A percentile compares a stretch with the other conserved stretches of the same genome.
Conservation (phyloP, 2,329 filamentous ascomycete species). For the Monilinia vaccinii-corymbosi region DNA sequence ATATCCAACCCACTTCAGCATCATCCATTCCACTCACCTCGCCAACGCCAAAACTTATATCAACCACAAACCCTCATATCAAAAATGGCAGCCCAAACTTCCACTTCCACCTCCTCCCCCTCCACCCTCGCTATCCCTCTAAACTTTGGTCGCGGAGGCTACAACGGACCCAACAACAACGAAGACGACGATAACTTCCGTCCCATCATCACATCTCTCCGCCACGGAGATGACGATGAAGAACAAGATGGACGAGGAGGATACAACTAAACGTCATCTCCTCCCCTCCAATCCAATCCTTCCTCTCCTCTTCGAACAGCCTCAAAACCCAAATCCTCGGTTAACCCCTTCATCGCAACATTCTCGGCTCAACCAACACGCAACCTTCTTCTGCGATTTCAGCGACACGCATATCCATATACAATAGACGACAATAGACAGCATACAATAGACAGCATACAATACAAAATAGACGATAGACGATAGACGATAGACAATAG, state of each 20-base stretch:
- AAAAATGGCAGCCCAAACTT: constrained; percentile 20
- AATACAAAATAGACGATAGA: too few species aligned
- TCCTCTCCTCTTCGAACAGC: neutral
- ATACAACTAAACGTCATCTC: constrained; percentile 22
- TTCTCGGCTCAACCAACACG: too few species aligned
- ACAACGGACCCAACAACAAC: constrained; percentile 17
- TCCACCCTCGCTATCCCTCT: constrained; percentile 10
- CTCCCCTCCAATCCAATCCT: neutral
- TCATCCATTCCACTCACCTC: neutral
- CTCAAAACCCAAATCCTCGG: neutral
- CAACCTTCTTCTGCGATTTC: neutral
- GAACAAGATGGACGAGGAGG: constrained; percentile 28
- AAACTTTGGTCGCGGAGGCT: constrained; percentile 23
- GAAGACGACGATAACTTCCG: constrained; percentile 12
- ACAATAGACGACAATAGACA: neutral
- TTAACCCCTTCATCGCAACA: neutral
- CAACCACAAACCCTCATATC: neutral
- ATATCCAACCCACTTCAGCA: neutral
- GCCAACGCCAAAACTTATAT: neutral
- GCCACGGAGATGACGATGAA: constrained; percentile 25
- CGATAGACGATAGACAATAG: too few species aligned
- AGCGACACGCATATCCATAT: neutral
- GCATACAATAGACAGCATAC: neutral
- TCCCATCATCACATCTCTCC: neutral
- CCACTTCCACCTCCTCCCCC: neutral